These are phyloP conservation scores for Suhomyces taliae DNA, from an alignment of 1,139 yeast genomes.

Conservation along the genomic window DNA sequence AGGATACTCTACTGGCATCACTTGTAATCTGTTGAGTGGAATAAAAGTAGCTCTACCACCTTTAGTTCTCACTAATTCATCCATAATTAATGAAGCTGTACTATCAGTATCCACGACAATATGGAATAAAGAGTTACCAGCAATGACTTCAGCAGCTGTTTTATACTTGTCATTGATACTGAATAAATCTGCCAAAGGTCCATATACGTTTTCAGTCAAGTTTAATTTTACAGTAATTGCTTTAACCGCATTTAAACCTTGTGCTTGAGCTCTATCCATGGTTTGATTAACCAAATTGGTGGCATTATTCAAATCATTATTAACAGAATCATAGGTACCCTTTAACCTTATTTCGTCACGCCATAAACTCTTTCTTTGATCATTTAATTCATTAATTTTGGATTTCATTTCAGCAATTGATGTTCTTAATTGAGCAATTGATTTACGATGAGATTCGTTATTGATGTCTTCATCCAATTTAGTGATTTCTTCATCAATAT, in stretches of 20 bases:
- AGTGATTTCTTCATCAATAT: constrained; percentile 40
- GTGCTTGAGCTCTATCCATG: constrained; percentile 69
- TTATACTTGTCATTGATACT: constrained; percentile 80
- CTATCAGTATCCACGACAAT: constrained; percentile 86
- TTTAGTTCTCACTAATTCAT: constrained; percentile 67
- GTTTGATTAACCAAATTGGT: constrained; percentile 65
- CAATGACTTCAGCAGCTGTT: constrained; percentile 83
- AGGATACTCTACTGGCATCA: constrained; percentile 47
- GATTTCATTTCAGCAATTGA: constrained; percentile 39
- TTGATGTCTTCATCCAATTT: constrained; percentile 34
- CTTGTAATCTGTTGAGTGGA: constrained; percentile 73
- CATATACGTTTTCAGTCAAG: constrained; percentile 63
- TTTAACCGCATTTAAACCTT: constrained; percentile 69
- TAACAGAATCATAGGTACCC: constrained; percentile 55
- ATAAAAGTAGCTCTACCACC: constrained; percentile 88
- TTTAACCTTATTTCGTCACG: constrained; percentile 70
- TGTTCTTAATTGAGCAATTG: constrained; percentile 30
- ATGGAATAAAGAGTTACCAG: constrained; percentile 84
- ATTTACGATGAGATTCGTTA: constrained; percentile 17
- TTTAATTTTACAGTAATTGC: constrained; percentile 57
- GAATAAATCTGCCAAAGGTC: constrained; percentile 83
- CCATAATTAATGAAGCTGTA: constrained; percentile 78
- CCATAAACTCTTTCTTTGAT: constrained; percentile 74
- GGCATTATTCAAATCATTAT: constrained; percentile 56
- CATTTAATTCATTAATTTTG: constrained; percentile 50